Evolutionary conservation across 768 basidiomycete species (phyloP).

Genomic region (Phylloporus sp.): DNA sequence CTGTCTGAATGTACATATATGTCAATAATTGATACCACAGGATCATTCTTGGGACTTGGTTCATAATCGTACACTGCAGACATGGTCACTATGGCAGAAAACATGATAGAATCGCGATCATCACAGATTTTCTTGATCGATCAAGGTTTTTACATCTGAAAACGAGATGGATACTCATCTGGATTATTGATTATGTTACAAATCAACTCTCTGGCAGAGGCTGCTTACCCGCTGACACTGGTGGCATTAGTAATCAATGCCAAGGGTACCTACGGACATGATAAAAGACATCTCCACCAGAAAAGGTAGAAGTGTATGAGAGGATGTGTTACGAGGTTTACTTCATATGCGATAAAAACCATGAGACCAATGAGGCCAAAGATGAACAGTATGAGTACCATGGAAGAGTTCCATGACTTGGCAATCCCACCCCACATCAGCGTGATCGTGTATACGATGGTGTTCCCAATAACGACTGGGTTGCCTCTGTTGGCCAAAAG

Average conservation of each 20-base stretch:
- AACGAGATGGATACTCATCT: neutral
- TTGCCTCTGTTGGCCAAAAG: conserved; percentile 31
- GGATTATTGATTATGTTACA: neutral
- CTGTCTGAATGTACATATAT: neutral
- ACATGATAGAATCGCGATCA: conserved; percentile 12
- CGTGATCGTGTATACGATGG: conserved; percentile 27
- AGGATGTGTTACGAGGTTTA: conserved; percentile 28
- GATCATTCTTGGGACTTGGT: conserved; percentile 3
- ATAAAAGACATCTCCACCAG: neutral
- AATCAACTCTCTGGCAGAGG: neutral
- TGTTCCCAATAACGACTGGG: conserved; percentile 28
- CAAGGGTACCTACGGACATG: conserved; percentile 28
- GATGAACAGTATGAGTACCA: no score
- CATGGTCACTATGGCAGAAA: conserved; percentile 29
- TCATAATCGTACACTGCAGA: conserved; percentile 15
- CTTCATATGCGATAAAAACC: conserved; percentile 37
- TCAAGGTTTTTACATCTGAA: neutral
- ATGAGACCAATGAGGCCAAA: neutral
- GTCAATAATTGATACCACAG: conserved; percentile 6
- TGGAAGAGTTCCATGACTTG: no score
- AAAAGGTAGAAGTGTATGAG: conserved; percentile 22
- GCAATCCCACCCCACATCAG: conserved; percentile 42
- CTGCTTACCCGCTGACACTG: conserved; percentile 23
- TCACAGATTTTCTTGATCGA: neutral
- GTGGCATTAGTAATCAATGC: conserved; percentile 32